Percentiles rank a stretch among this genome's conserved stretches.
phyloP scores from a whole-genome alignment of 345 rosid species.

The Aurinia saxatilis region DNA sequence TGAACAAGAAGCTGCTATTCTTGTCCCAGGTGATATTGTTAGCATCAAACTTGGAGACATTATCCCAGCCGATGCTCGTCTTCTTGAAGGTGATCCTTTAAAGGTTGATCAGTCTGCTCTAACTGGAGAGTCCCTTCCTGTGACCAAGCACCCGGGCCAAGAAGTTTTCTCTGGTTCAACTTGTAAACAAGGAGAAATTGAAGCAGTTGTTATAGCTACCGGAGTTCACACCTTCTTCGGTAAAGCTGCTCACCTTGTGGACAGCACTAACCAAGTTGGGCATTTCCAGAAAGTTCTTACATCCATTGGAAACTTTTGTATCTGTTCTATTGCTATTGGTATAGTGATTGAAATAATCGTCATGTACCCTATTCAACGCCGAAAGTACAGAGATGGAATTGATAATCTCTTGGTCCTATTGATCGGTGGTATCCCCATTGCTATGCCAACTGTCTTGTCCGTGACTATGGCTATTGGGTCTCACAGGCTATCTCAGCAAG shows the following conservation, averaged over 20 bases:
- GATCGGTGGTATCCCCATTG: constrained; percentile 96
- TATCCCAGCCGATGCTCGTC: constrained; percentile 88
- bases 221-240: constrained; percentile 38
- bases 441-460: constrained; percentile 97
- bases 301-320: constrained; percentile 49
- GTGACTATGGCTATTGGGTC: constrained; percentile 39
- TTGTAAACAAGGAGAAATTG: constrained; percentile 39
- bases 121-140: constrained; percentile 84
- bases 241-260: constrained; percentile 40
- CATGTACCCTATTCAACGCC: constrained; percentile 43
- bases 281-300: constrained; percentile 43
- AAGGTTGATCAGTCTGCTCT: constrained; percentile 86
- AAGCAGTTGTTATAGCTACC: constrained; percentile 34
- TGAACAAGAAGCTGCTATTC: constrained; percentile 38
- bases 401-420: constrained; percentile 83
- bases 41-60: constrained; percentile 80
- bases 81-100: constrained; percentile 78
- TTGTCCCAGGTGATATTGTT: constrained; percentile 35
- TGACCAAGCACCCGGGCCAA: constrained; percentile 33
- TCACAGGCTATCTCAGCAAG: constrained; percentile 35
- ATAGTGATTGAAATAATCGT: constrained; percentile 36
- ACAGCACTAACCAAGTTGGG: constrained; percentile 39
- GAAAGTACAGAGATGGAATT: constrained; percentile 57
- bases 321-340: constrained; percentile 43
- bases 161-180: constrained; percentile 40